Evolutionary conservation across 352 stramenopile species (phyloP).

Genomic region (Globisporangium emineosum): DNA sequence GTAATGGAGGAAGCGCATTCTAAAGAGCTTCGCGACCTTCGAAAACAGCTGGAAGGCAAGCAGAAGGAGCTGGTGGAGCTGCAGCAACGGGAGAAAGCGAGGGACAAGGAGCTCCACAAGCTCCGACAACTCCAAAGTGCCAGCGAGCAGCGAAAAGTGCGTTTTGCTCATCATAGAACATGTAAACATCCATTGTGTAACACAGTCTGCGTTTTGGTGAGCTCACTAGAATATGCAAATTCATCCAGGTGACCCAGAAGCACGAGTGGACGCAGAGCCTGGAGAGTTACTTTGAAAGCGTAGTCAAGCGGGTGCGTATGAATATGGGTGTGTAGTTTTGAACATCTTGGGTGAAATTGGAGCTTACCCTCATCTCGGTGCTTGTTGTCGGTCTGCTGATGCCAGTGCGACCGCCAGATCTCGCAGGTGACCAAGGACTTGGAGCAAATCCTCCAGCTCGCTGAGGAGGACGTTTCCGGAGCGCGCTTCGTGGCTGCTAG

Average conservation of each 20-base stretch:
- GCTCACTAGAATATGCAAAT: not conserved
- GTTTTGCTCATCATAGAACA: not conserved
- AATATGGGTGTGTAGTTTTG: not conserved
- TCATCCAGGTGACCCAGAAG: conserved; percentile 14
- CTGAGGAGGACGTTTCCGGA: conserved; percentile 33
- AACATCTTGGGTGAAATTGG: not conserved
- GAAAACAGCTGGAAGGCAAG: conserved; percentile 21
- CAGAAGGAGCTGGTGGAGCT: conserved; percentile 19
- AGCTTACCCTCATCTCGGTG: too few species aligned
- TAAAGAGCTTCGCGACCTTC: conserved; percentile 24
- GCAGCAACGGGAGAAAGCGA: not conserved
- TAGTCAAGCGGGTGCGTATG: conserved; percentile 20
- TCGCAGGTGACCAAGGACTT: conserved; percentile 30
- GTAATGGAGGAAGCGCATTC: conserved; percentile 13
- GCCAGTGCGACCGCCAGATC: conserved; percentile 56
- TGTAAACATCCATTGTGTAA: not conserved
- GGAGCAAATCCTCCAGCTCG: conserved; percentile 42
- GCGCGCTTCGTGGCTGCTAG: conserved; percentile 58
- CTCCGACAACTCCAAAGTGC: conserved; percentile 17
- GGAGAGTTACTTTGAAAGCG: conserved; percentile 32
- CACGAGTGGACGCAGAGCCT: conserved; percentile 29
- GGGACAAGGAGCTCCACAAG: conserved; percentile 8
- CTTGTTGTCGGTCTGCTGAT: not conserved
- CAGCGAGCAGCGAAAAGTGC: conserved; percentile 23
- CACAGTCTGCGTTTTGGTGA: not conserved